Percentiles rank a stretch among this genome's conserved stretches.
Evolutionary conservation across 768 basidiomycete species (phyloP).

Genomic region (Russula lepida): DNA sequence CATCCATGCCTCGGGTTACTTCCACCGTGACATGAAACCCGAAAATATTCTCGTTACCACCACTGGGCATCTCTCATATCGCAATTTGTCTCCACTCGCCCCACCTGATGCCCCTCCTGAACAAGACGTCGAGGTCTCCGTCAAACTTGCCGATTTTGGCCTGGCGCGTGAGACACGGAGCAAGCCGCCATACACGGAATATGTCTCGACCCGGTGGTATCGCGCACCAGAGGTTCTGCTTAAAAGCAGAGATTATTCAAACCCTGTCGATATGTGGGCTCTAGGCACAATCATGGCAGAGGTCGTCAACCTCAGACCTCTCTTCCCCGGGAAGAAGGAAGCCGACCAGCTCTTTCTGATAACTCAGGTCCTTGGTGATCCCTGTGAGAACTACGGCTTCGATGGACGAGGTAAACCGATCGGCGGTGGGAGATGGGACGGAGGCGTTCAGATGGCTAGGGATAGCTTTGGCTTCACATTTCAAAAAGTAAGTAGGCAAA

Average conservation of each 20-base stretch:
- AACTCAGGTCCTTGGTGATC: slow-evolving; percentile 90
- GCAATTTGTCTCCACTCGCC: slow-evolving; percentile 62
- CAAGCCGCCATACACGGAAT: slow-evolving; percentile 93
- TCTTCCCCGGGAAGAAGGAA: slow-evolving; percentile 92
- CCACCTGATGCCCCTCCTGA: slow-evolving; percentile 61
- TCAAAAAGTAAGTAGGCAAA: slow-evolving; percentile 58
- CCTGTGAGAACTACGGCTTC: slow-evolving; percentile 69
- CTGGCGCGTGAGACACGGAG: slow-evolving; percentile 86
- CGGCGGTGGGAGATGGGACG: slow-evolving; percentile 85
- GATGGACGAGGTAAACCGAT: slow-evolving; percentile 59
- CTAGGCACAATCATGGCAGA: slow-evolving; percentile 98
- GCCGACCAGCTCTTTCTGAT: slow-evolving; percentile 89
- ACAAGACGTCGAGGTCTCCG: slow-evolving; percentile 90
- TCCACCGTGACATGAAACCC: slow-evolving; percentile 99
- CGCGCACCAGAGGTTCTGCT: slow-evolving; percentile 95
- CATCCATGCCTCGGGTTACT: slow-evolving; percentile 88
- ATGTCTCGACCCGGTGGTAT: slow-evolving; percentile 99
- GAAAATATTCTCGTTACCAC: slow-evolving; percentile 99
- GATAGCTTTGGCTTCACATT: slow-evolving; percentile 73
- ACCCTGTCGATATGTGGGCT: slow-evolving; percentile 99
- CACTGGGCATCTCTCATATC: slow-evolving; percentile 89
- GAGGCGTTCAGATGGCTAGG: slow-evolving; percentile 81
- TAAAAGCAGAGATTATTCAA: slow-evolving; percentile 86
- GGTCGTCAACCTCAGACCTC: slow-evolving; percentile 84
- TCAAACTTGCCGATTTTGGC: slow-evolving; percentile 98